Evolutionary conservation across 73 alveolate genomes (phyloP).

Genomic region (Blepharisma stoltei): DNA sequence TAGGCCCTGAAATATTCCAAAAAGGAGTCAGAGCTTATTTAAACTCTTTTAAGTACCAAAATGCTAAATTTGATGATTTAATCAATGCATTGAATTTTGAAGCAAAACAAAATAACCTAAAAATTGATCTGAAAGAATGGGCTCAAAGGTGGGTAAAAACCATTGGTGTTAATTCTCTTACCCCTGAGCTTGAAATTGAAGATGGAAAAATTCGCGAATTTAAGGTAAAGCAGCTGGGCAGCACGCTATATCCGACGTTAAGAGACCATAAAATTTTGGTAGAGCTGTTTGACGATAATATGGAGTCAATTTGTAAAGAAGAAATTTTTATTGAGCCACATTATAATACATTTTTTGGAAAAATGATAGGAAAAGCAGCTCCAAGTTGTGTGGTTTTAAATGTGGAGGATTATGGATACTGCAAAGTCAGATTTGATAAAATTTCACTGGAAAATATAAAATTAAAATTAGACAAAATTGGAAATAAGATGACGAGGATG

Average conservation of each 20-base stretch:
- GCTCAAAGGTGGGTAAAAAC: constrained; percentile 72
- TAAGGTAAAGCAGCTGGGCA: constrained; percentile 44
- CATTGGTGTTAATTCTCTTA: constrained; percentile 71
- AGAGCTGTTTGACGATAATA: background rate
- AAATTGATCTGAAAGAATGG: constrained; percentile 54
- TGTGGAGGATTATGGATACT: constrained; percentile 22
- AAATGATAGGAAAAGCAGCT: background rate
- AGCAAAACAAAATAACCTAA: constrained; percentile 52
- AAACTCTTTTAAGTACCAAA: constrained; percentile 74
- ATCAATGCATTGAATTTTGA: constrained; percentile 53
- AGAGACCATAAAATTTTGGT: constrained; percentile 17
- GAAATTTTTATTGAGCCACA: background rate
- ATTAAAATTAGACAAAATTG: constrained; percentile 30
- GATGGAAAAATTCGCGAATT: constrained; percentile 48
- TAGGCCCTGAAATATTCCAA: constrained; percentile 82
- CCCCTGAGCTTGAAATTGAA: constrained; percentile 54
- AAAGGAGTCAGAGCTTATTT: constrained; percentile 81
- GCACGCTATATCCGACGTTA: background rate
- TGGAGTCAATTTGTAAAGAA: background rate
- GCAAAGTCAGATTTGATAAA: constrained; percentile 7
- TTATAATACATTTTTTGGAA: background rate
- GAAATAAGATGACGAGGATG: constrained; percentile 50
- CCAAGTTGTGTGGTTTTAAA: background rate
- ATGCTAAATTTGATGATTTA: constrained; percentile 81
- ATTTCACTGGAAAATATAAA: constrained; percentile 17